Conservation (phyloP, 208 protist genomes). For the Acanthamoeba lenticulata region DNA sequence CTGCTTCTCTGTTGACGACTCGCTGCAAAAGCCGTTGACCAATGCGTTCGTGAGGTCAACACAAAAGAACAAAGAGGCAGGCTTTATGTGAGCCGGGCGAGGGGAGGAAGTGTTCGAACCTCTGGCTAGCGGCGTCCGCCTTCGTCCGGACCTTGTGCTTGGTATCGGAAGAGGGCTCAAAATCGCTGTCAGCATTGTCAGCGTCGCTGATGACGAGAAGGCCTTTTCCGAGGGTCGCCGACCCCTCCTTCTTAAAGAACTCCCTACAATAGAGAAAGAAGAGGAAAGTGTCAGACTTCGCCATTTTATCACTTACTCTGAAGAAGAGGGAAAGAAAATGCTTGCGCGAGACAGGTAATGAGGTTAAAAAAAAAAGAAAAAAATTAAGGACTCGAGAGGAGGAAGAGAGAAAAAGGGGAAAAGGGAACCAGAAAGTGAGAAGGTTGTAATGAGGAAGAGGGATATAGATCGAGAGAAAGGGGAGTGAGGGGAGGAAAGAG, state of each 20-base stretch:
- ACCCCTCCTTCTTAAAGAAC: slow-evolving; percentile 12
- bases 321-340: too few species aligned
- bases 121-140: too few species aligned
- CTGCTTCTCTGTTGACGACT: background rate
- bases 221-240: background rate
- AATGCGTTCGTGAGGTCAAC: too few species aligned
- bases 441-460: background rate
- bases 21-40: background rate
- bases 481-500: background rate
- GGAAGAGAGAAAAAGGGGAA: background rate
- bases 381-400: too few species aligned
- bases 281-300: background rate
- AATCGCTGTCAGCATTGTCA: slow-evolving; percentile 33
- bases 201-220: slow-evolving; percentile 2
- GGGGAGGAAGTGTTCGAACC: background rate
- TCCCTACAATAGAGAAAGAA: background rate
- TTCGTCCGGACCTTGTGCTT: too few species aligned
- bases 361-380: too few species aligned
- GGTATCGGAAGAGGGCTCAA: slow-evolving; percentile 4
- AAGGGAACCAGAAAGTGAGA: background rate
- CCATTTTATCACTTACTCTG: too few species aligned
- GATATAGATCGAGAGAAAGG: background rate
- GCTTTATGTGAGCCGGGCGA: too few species aligned
- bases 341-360: too few species aligned
- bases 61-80: too few species aligned